Evolutionary conservation across 768 basidiomycete species (phyloP).

Genomic region (Leccinum olivaceopallidum): DNA sequence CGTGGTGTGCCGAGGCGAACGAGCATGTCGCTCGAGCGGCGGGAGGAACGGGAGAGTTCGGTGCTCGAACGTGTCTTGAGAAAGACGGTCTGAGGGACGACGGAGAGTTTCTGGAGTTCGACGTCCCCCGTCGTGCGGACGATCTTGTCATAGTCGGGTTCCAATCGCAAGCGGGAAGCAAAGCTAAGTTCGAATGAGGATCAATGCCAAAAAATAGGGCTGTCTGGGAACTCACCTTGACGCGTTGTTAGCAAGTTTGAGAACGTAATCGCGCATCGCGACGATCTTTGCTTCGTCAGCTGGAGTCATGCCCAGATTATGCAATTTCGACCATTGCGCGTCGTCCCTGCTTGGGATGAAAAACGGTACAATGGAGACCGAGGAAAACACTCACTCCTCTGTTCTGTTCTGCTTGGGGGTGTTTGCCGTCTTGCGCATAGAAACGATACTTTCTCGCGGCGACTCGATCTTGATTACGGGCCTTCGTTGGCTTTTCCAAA

Average conservation of each 20-base stretch:
- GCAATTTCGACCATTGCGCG: constrained; percentile 68
- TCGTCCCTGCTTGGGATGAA: constrained; percentile 61
- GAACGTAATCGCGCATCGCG: constrained; percentile 86
- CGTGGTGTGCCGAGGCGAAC: constrained; percentile 54
- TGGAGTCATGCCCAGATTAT: constrained; percentile 83
- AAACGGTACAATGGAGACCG: background rate
- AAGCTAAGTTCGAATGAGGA: constrained; percentile 48
- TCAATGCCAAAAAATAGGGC: background rate
- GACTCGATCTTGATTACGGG: constrained; percentile 55
- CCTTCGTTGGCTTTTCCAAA: constrained; percentile 68
- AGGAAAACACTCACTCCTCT: constrained; percentile 67
- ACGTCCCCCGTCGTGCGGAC: constrained; percentile 66
- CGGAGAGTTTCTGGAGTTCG: constrained; percentile 83
- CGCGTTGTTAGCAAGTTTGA: constrained; percentile 78
- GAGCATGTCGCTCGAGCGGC: constrained; percentile 42
- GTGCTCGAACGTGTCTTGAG: constrained; percentile 49
- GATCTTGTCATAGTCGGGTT: constrained; percentile 62
- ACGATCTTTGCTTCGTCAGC: constrained; percentile 83
- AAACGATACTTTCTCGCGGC: constrained; percentile 69
- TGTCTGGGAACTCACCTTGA: constrained; percentile 54
- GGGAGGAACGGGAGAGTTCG: constrained; percentile 43
- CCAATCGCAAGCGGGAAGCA: constrained; percentile 59
- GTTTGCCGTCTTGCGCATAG: constrained; percentile 54
- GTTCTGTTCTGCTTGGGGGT: constrained; percentile 52
- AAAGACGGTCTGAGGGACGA: constrained; percentile 91